A percentile compares a stretch with the other conserved stretches of the same genome.
Conservation (phyloP, 164 flowering plant species). For the Amborella trichopoda region DNA sequence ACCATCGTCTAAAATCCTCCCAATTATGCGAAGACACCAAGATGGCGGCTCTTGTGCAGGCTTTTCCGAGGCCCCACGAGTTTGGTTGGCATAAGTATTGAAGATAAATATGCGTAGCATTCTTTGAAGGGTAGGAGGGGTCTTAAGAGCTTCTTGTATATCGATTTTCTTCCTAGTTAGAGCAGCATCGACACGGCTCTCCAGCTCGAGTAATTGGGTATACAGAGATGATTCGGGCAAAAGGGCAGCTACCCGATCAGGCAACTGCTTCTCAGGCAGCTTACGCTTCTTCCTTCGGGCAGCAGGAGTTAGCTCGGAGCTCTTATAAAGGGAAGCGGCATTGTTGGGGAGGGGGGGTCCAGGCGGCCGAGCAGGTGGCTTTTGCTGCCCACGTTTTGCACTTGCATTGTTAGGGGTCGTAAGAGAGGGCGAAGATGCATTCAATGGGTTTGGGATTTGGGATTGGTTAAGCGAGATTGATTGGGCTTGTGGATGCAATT, state of each 20-base stretch:
- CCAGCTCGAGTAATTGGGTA: conserved; percentile 66
- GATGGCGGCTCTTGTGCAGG: conserved; percentile 48
- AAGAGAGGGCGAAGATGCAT: conserved; percentile 30
- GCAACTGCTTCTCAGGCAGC: conserved; percentile 53
- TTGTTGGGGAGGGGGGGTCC: conserved; percentile 27
- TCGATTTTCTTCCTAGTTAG: conserved; percentile 68
- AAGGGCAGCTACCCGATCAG: conserved; percentile 60
- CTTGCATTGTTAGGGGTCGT: conserved; percentile 32
- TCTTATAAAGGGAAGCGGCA: conserved; percentile 36
- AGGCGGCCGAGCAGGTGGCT: conserved; percentile 57
- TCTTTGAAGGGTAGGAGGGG: conserved; percentile 50
- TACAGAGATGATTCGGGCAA: conserved; percentile 75
- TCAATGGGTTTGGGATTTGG: conserved; percentile 20
- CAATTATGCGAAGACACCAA: conserved; percentile 80
- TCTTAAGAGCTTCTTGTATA: conserved; percentile 53
- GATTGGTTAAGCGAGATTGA: conserved; percentile 15
- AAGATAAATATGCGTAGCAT: conserved; percentile 67
- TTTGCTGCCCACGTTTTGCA: conserved; percentile 47
- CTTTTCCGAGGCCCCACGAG: conserved; percentile 24
- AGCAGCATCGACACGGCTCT: conserved; percentile 60
- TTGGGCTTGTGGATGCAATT: conserved; percentile 14
- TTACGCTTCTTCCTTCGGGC: conserved; percentile 59
- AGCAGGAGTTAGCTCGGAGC: conserved; percentile 81
- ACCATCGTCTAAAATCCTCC: conserved; percentile 73
- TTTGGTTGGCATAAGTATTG: conserved; percentile 67